Base-by-base conservation (phyloP, 352 stramenopile species). In the Pythium rishiriense region DNA sequence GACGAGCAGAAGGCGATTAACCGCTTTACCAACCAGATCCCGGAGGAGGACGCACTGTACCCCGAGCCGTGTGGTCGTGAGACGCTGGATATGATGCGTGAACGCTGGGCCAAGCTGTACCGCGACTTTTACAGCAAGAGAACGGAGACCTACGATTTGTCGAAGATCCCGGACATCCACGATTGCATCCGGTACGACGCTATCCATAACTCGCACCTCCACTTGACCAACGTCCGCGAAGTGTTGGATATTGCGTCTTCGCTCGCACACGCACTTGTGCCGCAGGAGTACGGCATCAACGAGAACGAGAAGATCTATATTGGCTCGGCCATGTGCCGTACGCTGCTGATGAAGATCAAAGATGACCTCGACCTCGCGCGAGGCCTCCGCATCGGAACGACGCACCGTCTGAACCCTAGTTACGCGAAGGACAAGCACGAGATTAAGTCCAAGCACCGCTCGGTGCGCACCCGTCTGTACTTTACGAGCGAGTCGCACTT, bases 401-500 rank as follows among this genome's bases (percentile, higher is more conserved):
- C 85, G 4, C 85, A 96, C 56, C 87, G 87, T 1, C 57, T 96
- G 24, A 91, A 96, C 42, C 85, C 87, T 56, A 86, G 75, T 17
- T 96, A 94, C 66, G 85, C 81, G 14, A 93, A 91, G 64, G 86
- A 90, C 68, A 85, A 87, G 62, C 68, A 85, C 55, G 70, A 79
- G 47, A 81, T 96, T 71, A 96, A 94, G 70, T 98, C 94, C 15
- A 92, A 98, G 60, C 94, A 97, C 47, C 87, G 97, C 33, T 91
- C 94, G 8, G 97, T 99, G 56, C 96, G 98, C 61, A 99, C 97
- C 28, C 90, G 98, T 1, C 81, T 99, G 19, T 99, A 99, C 71
- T 99, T 99, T 70, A 99, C 98, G 19, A 99, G 94, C 28, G 98
- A 99, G 78, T 96, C 87, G 39, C 98, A 99, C 71, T 73, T 99